Percentiles rank a stretch among this genome's conserved stretches.
phyloP scores from a whole-genome alignment of 331 rosid genomes.

The Stylosanthes scabra region DNA sequence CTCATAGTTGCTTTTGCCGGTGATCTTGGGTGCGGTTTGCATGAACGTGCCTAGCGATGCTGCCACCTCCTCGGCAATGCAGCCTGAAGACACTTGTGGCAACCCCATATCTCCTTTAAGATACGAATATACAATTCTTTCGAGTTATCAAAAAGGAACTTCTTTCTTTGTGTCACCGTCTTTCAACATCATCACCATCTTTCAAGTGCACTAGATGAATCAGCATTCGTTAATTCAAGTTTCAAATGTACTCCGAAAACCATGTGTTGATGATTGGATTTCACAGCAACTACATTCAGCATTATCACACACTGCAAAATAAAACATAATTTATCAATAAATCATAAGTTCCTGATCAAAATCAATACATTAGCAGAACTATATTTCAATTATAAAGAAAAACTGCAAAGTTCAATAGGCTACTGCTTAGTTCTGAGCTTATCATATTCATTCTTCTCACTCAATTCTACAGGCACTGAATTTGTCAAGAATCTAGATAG shows the following conservation, averaged over 20 bases:
- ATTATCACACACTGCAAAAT: constrained; percentile 44
- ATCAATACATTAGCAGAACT: neutral
- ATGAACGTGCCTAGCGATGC: constrained; percentile 57
- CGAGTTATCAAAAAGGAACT: constrained; percentile 25
- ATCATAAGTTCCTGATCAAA: constrained; percentile 29
- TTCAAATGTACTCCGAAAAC: constrained; percentile 29
- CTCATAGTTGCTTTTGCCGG: constrained; percentile 55
- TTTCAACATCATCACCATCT: constrained; percentile 7
- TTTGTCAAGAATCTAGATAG: constrained; percentile 25
- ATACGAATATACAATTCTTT: constrained; percentile 30
- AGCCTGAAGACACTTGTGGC: constrained; percentile 62
- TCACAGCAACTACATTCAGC: constrained; percentile 19
- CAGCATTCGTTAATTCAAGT: constrained; percentile 34
- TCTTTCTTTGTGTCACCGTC: constrained; percentile 26
- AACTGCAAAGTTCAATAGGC: constrained; percentile 21
- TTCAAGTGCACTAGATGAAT: constrained; percentile 9
- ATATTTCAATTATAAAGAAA: neutral
- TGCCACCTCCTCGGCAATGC: constrained; percentile 65
- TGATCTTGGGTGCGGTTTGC: constrained; percentile 53
- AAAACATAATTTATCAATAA: constrained; percentile 26
- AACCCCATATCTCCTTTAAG: constrained; percentile 76
- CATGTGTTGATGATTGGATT: constrained; percentile 21
- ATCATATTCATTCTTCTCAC: constrained; percentile 11
- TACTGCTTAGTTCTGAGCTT: constrained; percentile 2
- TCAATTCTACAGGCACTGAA: constrained; percentile 12